Base-by-base conservation (phyloP, 1,139 yeast species). In the Suhomyces terraborum region DNA sequence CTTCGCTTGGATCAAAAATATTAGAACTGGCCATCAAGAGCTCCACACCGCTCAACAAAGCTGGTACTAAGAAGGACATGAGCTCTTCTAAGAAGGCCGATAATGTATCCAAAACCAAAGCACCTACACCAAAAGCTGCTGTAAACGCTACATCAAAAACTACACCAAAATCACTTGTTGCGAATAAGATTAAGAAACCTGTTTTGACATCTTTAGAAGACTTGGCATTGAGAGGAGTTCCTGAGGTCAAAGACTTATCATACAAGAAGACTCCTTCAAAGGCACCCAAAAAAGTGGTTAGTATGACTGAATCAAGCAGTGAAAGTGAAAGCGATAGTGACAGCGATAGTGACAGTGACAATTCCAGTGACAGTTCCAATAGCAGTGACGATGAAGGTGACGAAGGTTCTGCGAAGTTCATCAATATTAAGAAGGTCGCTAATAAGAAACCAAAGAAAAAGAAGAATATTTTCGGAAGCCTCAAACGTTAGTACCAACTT, bases 181-280 rank as follows among this genome's bases (percentile, higher is more conserved):
- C 31, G 2, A 30, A 19, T 28, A 52, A 54, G 22, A 61, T 49
- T 22, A 62, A 55, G 33, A 54, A 53, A 27, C 69, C 70, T 1
- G 44, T 55, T 1, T 64, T 82, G 40, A 74, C 77, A 16, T 77
- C 84, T 0, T 61, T 82, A 30, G 73, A 75, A n/a, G 84, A 80
- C 45, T 64, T 81, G 40, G 82, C 74, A 1, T 64, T 69, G 18
- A 65, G 80, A 45, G 87, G 86, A 2, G 74, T 81, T 13, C 88
- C 88, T 2, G 85, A 78, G 19, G 86, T 82, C 1, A 72, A 67
- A 42, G 86, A 80, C 17, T 19, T 31, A 10, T 36, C n/a, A 8
- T 13, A 14, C 8, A 40, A 34, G 23, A 18, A 29, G 9, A 22
- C 32, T n/a, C 33, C 45, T 10, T 9, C 27, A 27, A 27, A 29